These are phyloP conservation scores for Huntiella savannae DNA, from an alignment of 2,329 filamentous ascomycete genomes.

Conservation along the genomic window DNA sequence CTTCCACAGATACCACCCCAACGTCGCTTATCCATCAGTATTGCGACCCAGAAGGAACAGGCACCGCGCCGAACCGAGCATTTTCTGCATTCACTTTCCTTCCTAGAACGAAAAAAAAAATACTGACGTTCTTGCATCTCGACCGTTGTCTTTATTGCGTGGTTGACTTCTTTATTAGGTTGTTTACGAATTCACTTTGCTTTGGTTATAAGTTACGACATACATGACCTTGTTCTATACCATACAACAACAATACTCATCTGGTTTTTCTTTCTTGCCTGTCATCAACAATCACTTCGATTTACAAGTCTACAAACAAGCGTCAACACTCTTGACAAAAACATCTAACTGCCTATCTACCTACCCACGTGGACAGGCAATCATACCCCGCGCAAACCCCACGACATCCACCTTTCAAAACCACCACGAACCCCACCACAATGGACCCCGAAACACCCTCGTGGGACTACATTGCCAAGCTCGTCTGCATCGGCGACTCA, in stretches of 20 bases:
- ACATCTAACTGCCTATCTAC: not conserved
- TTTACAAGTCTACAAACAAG: not conserved
- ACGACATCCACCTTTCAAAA: not conserved
- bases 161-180: too few relatives aligned
- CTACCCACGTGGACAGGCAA: not conserved
- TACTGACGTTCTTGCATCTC: too few relatives aligned
- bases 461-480: slow-evolving; percentile 98
- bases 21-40: not conserved
- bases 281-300: too few relatives aligned
- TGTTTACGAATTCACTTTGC: too few relatives aligned
- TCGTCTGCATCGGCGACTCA: slow-evolving; percentile 92
- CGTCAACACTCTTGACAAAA: not conserved
- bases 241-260: too few relatives aligned
- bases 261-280: too few relatives aligned
- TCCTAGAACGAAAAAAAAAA: too few relatives aligned
- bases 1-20: too few relatives aligned
- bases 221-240: too few relatives aligned
- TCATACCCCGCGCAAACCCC: not conserved
- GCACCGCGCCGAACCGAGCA: not conserved
- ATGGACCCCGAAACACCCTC: slow-evolving; percentile 33
- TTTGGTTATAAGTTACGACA: too few relatives aligned
- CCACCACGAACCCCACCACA: not conserved
- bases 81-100: not conserved
- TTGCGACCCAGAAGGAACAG: slow-evolving; percentile 1
- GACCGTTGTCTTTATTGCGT: too few relatives aligned